These are phyloP conservation scores for Diaporthe longicolla DNA, from an alignment of 2,329 filamentous ascomycete genomes.

Conservation along the genomic window DNA sequence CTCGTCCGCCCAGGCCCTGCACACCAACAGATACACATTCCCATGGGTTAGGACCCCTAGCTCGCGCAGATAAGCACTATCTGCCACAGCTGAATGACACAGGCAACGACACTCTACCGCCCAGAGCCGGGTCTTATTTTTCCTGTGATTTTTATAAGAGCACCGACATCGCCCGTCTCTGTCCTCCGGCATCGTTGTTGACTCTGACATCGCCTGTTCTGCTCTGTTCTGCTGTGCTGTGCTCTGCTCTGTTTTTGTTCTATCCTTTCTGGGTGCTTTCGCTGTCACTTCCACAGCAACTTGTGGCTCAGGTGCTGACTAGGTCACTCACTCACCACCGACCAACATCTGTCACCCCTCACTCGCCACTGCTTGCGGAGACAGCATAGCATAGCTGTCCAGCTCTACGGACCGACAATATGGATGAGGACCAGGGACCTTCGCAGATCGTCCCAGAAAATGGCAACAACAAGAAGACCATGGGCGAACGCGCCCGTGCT, in stretches of 20 bases:
- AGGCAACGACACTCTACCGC: background rate
- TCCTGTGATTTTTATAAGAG: conserved; percentile 24
- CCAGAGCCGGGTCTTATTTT: background rate
- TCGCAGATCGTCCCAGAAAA: conserved; percentile 62
- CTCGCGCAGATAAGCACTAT: conserved; percentile 28
- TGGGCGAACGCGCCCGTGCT: conserved; percentile 50
- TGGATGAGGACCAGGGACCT: conserved; percentile 71
- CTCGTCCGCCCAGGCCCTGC: background rate
- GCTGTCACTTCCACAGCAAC: background rate
- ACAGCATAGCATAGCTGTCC: background rate
- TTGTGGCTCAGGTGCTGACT: background rate
- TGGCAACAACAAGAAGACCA: conserved; percentile 50
- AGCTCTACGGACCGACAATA: conserved; percentile 47
- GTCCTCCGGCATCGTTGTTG: background rate
- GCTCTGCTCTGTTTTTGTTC: background rate
- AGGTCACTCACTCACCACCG: background rate
- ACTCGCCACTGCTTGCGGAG: background rate
- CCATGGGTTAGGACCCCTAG: conserved; percentile 1
- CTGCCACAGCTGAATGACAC: conserved; percentile 29
- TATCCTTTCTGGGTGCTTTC: background rate
- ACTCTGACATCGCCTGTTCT: conserved; percentile 7
- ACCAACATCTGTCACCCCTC: background rate
- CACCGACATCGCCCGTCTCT: background rate
- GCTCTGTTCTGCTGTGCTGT: background rate
- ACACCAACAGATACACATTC: background rate